Conservation (phyloP, 2,329 filamentous ascomycete species). For the Fusarium sp. region DNA sequence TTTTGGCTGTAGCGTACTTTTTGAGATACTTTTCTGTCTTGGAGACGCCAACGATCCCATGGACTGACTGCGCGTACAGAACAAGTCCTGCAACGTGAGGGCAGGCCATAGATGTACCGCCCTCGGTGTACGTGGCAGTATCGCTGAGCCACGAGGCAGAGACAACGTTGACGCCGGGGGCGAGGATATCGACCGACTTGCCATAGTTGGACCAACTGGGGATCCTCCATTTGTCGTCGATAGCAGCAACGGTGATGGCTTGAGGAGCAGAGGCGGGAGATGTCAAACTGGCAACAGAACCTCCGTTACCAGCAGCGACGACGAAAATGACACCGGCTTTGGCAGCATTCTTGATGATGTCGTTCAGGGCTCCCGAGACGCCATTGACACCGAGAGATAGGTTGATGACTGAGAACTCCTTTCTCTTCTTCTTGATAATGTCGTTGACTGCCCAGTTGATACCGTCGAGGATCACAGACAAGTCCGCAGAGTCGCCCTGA, state of each 20-base stretch:
- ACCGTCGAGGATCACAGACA: conserved; percentile 49
- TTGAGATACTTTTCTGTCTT: conserved; percentile 56
- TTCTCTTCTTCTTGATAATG: conserved; percentile 54
- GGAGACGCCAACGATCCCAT: conserved; percentile 48
- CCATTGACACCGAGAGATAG: conserved; percentile 63
- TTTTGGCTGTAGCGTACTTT: conserved; percentile 54
- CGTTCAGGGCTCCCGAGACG: conserved; percentile 59
- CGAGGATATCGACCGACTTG: conserved; percentile 60
- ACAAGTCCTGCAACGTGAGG: conserved; percentile 70
- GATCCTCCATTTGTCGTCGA: conserved; percentile 53
- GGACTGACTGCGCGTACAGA: conserved; percentile 59
- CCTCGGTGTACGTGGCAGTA: conserved; percentile 58
- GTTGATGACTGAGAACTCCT: conserved; percentile 60
- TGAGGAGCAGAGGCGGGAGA: conserved; percentile 49
- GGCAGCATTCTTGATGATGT: conserved; percentile 59
- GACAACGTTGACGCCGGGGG: conserved; percentile 59
- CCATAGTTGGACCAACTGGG: conserved; percentile 65
- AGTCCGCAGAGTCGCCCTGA: conserved; percentile 43
- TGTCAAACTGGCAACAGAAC: conserved; percentile 36
- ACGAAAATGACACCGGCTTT: conserved; percentile 61
- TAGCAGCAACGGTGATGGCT: conserved; percentile 50
- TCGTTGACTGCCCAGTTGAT: conserved; percentile 58
- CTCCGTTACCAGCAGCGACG: conserved; percentile 66
- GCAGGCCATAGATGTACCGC: conserved; percentile 71
- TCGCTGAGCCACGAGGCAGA: conserved; percentile 60